Evolutionary conservation across 139 green algal species (phyloP), one percentile per base, ranked within the genome.

Genomic region (Haematococcus sp.): DNA sequence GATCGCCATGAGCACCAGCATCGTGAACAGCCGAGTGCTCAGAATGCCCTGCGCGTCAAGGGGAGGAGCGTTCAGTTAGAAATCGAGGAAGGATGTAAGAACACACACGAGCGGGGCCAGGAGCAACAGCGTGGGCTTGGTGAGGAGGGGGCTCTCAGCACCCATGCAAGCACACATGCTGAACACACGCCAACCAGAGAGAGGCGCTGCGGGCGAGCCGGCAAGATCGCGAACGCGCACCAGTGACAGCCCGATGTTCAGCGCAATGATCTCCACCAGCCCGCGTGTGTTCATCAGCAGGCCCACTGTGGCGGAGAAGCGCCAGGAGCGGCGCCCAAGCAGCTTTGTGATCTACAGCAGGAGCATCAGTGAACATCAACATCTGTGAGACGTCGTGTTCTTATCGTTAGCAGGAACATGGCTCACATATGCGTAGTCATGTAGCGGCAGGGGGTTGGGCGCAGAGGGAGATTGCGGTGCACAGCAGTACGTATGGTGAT

Each of bases 241-340:
- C 63, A 78, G 54, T 17, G 16, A 46, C 0, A 78, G 63, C 30
- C 73, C 73, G 25, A 78, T 73, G 51, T 79, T 79, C 1, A 79
- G 73, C 17, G 64, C 73, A 16, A 79, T 79, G 22, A 79, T 40
- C 54, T 79, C 73, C 73, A 79, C 73, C 54, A 79, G 54, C 4
- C 73, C 73, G 7, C 73, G n/a, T 0, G 73, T 79, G 64, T 79
- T 79, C 73, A 79, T 79, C 51, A 79, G 73, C 51, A 79, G 30
- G 5, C 73, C 73, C 33, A 79, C 28, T 4, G 73, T 35, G 15
- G 63, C 34, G 31, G 63, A 64, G 55, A 79, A 79, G 34, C 73
- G 56, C 73, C 73, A 79, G 52, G 51, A 32, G 2, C 73, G 52
- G 13, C 59, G 20, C 22, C 52, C 20, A 20, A 31, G 52, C 23